Evolutionary conservation across 768 basidiomycete species (phyloP), one percentile per base, ranked within the genome.

Genomic region (Pleurotus salmoneostramineus): DNA sequence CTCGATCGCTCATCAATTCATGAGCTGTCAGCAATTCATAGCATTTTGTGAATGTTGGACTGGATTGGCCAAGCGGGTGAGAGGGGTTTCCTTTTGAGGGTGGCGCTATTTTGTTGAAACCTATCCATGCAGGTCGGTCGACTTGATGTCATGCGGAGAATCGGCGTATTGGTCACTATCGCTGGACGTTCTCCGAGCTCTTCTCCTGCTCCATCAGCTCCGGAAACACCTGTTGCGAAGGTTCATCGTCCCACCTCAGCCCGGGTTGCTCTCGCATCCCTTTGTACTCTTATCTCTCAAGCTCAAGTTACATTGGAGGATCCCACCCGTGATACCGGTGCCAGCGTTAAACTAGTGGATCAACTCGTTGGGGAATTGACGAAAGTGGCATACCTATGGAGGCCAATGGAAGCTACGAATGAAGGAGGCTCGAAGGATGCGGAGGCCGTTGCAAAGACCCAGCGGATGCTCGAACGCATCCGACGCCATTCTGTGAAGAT

Each of bases 31-130:
- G 48, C 74, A 77, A 0, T 93, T 88, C 63, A 60, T 82, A 11
- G 73, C 74, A 6, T 82, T 88, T 66, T 91, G 89, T 65, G 88
- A 92, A 61, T 83, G 82, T 56, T 91, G 91, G 84, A 78, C 83
- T 62, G 73, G 71, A 15, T 81, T 91, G 61, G 88, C 90, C 0
- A 83, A 81, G 64, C 77, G 77, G 73, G 91, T 88, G 49, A 57
- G 77, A 69, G 21, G 21, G 36, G 5, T 17, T 33, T 50, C 33
- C 34, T 55, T 3, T 11, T 11, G 37, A 15, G 32, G 32, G 35
- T 43, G 43, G 45, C 42, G 36, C 50, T 21, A 2, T 27, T 48
- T 35, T 56, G 42, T 11, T 17, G 12, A 15, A 55, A 43, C 10
- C 43, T 14, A 44, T 54, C 35, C 7, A 56, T 27, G 17, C 58